Base-by-base conservation (phyloP, 1,284 basidiomycete species). In the Ganoderma lingzhi region DNA sequence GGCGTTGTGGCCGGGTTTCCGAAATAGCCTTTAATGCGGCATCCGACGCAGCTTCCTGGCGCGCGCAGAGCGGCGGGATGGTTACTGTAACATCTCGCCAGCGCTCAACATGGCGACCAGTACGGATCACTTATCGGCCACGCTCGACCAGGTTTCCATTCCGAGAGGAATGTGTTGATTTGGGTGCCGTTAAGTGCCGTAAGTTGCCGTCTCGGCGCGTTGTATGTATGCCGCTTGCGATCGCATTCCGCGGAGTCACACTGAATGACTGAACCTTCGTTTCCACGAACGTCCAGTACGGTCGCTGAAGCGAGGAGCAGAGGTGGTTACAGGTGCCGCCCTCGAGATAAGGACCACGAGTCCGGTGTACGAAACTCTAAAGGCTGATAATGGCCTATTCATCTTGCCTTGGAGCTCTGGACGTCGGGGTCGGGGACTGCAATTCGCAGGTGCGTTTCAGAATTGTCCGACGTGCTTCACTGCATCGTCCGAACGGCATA, bases 111-210 rank as follows among this genome's bases (percentile, higher is more conserved):
- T 23, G 30, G 58, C 42, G 58, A 60, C 45, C 28, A 42, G 58
- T 45, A 61, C 64, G 58, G 58, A 61, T 61, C 64, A 61, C 56
- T 32, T 4, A 14, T 41, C 37, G 64, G 58, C 37, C 19, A 51
- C 58, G 30, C 41, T 5, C 17, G 41, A 59, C 64, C 4, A 3
- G 42, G 28, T n/a, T 65, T 45, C 60, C n/a, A 32, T 65, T 42
- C 58, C 37, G 56, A 59, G 42, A 35, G 19, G 37, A 39, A 39
- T n/a, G 56, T 37, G 56, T 37, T 39, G 4, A 35, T 23, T 17
- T n/a, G 23, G 56, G 10, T 59, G 56, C 19, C 56, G 56, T 59
- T n/a, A 39, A 8, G 19, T 32, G 32, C n/a, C 56, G 56, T 39
- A 59, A 39, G 56, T 37, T 37, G 56, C 56, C 37, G 19, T 59